Evolutionary conservation across 495 filamentous ascomycete genomes (phyloP), one percentile per base, ranked within the genome.

Genomic region (Aspergillus nidulans): DNA sequence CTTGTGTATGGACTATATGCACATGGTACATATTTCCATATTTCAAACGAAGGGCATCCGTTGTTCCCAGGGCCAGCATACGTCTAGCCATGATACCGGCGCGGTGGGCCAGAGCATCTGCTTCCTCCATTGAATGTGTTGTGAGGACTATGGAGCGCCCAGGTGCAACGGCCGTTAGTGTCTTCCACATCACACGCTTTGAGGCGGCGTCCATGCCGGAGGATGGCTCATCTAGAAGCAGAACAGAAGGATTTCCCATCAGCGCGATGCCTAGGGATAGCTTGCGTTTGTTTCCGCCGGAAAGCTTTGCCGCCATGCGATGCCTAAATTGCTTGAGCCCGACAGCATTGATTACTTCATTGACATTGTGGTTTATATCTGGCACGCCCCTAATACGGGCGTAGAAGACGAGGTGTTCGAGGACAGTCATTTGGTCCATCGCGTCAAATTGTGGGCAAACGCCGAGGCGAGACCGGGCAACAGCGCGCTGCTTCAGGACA

Each of bases 391-490:
- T 69, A 8, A 79, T 73, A 18, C 74, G 71, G 13, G 81, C 81
- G 56, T 84, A 85, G 67, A 85, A 84, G 39, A 65, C 64, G 25
- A 85, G 68, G 51, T 83, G 80, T 61, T 85, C 79, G 20, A 69
- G 61, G 21, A 78, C 75, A 7, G 78, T 80, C 78, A 81, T 78
- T 44, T 77, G 69, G 66, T 85, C 81, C 61, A 81, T 81, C 18
- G 81, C 81, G 52, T 82, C 81, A 53, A 76, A 70, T 54, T 78
- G 76, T 3, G 76, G 75, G 42, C 75, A 77, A 9, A 95, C 90
- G 38, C 91, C 91, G 1, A 95, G 81, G 61, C 87, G 78, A 1
- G 79, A 67, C 28, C 91, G 77, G 2, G 90, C 91, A 13, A 76
- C 69, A 3, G 82, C 80, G 20, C 88, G 81, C 50, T 85, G 75